Conservation (phyloP, 2,329 filamentous ascomycete species). For the Apiospora koreana region DNA sequence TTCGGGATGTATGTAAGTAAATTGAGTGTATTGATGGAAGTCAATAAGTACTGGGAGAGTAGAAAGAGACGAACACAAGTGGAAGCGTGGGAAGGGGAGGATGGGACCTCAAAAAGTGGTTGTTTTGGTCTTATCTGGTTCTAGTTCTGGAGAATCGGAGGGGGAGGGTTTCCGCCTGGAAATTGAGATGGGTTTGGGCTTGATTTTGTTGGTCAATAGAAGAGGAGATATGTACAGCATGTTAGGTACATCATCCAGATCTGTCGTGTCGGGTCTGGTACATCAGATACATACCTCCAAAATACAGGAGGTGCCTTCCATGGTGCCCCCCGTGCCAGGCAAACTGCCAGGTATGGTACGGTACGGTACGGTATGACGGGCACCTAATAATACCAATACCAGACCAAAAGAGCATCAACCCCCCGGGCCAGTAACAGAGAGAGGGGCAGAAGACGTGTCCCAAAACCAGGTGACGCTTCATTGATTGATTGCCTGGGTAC, state of each 20-base stretch:
- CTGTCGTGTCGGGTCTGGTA: neutral
- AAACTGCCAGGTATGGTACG: too few relatives aligned
- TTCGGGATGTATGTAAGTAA: neutral
- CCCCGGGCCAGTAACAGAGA: neutral
- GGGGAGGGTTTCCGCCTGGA: constrained; percentile 10
- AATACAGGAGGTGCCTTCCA: neutral
- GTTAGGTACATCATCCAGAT: neutral
- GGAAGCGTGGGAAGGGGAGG: neutral
- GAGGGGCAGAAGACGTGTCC: neutral
- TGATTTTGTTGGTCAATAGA: constrained; percentile 7
- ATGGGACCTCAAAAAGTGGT: neutral
- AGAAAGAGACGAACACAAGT: neutral
- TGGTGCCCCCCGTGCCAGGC: too few relatives aligned
- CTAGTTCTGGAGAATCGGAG: constrained; percentile 7
- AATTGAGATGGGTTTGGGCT: constrained; percentile 8
- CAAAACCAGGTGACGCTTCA: neutral
- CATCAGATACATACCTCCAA: neutral
- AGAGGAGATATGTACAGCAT: neutral
- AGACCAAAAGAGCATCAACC: neutral
- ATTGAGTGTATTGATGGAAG: too few relatives aligned
- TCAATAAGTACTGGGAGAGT: neutral
- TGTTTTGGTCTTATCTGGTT: constrained; percentile 3
- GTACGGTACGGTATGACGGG: constrained; percentile 1
- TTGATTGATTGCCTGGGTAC: neutral
- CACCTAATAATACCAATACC: neutral